These are phyloP conservation scores for Zarea fungicola DNA, from an alignment of 2,329 filamentous ascomycete species.

Conservation along the genomic window DNA sequence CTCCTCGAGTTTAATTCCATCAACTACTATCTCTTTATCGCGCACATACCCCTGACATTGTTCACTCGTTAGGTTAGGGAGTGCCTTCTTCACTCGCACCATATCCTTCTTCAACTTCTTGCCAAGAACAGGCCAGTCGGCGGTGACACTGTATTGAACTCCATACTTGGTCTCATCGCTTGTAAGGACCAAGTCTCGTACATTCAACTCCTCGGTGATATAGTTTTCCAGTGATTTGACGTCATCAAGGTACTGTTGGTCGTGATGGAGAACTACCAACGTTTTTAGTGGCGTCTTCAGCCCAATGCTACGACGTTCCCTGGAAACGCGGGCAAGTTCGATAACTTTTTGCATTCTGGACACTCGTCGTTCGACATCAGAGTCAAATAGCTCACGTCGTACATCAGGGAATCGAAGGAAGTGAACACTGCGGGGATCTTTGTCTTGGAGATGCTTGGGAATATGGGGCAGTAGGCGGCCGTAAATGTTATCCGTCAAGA, in stretches of 20 bases:
- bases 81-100: constrained; percentile 81
- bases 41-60: constrained; percentile 75
- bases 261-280: constrained; percentile 80
- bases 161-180: constrained; percentile 87
- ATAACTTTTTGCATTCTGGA: constrained; percentile 93
- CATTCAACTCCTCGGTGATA: constrained; percentile 86
- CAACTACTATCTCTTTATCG: constrained; percentile 71
- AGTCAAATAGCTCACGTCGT: constrained; percentile 80
- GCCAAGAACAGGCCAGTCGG: constrained; percentile 90
- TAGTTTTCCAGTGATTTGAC: constrained; percentile 82
- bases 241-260: constrained; percentile 78
- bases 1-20: constrained; percentile 75
- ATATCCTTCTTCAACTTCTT: constrained; percentile 98
- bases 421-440: constrained; percentile 82
- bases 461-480: constrained; percentile 76
- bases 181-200: constrained; percentile 77
- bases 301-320: constrained; percentile 78
- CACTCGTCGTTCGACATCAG: constrained; percentile 79
- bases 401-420: constrained; percentile 90
- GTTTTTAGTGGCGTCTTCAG: constrained; percentile 90
- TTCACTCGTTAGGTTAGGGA: constrained; percentile 71
- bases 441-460: constrained; percentile 60
- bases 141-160: constrained; percentile 82
- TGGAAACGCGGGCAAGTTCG: constrained; percentile 77
- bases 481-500: constrained; percentile 94